These are phyloP conservation scores for Psilocybe subaeruginosa DNA, from an alignment of 768 basidiomycete genomes.

Conservation along the genomic window DNA sequence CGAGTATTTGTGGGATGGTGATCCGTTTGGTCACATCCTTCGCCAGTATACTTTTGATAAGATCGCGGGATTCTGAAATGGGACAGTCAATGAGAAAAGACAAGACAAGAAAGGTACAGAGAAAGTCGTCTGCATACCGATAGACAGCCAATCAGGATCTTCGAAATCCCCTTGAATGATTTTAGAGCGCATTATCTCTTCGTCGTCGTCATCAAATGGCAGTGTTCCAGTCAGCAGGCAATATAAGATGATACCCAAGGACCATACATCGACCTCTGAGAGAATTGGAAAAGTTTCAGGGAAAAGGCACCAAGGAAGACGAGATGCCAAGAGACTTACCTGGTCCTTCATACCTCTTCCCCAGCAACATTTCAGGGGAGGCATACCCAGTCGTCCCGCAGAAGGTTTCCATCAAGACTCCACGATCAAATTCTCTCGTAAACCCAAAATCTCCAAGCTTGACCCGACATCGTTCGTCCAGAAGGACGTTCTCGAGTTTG, in stretches of 20 bases:
- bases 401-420: conserved; percentile 84
- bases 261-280: conserved; percentile 95
- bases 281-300: conserved; percentile 15
- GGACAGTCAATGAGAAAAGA: background rate
- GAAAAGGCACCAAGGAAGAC: background rate
- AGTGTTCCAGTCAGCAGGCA: conserved; percentile 87
- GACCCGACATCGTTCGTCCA: conserved; percentile 89
- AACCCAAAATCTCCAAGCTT: conserved; percentile 97
- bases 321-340: conserved; percentile 50
- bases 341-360: conserved; percentile 87
- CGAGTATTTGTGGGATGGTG: conserved; percentile 82
- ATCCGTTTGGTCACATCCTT: conserved; percentile 77
- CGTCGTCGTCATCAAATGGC: conserved; percentile 91
- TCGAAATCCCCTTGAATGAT: conserved; percentile 88
- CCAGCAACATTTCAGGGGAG: conserved; percentile 89
- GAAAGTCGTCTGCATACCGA: conserved; percentile 52
- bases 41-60: conserved; percentile 78
- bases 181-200: conserved; percentile 78
- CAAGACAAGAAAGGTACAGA: background rate
- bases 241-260: conserved; percentile 90
- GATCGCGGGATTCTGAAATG: conserved; percentile 76
- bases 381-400: conserved; percentile 96
- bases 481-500: conserved; percentile 92
- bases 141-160: conserved; percentile 90
- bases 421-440: conserved; percentile 86